These are phyloP conservation scores for Geosmithia morbida DNA, from an alignment of 2,329 filamentous ascomycete species.

Conservation along the genomic window DNA sequence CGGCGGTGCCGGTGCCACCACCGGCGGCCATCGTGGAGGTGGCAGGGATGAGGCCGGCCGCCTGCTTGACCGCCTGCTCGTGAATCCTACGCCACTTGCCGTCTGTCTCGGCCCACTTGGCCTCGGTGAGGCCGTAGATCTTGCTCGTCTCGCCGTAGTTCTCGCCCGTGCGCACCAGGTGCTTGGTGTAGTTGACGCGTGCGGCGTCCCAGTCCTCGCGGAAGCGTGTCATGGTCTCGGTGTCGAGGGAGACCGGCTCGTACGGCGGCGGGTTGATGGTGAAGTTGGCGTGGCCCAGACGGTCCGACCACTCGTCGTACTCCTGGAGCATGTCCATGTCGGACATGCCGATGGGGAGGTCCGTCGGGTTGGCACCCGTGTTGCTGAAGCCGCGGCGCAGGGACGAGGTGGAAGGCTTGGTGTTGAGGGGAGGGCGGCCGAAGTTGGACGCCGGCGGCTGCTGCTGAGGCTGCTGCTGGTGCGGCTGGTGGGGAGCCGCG, in stretches of 20 bases:
- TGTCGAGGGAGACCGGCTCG: conserved; percentile 44
- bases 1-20: not conserved
- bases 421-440: conserved; percentile 52
- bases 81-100: conserved; percentile 57
- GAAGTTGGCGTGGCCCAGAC: conserved; percentile 86
- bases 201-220: conserved; percentile 73
- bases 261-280: conserved; percentile 77
- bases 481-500: conserved; percentile 19
- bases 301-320: conserved; percentile 70
- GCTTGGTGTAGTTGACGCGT: conserved; percentile 75
- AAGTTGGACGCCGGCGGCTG: conserved; percentile 6
- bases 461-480: conserved; percentile 11
- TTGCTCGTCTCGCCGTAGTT: conserved; percentile 85
- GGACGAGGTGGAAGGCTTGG: conserved; percentile 63
- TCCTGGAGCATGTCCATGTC: conserved; percentile 43
- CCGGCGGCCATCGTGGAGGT: too few species aligned
- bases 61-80: conserved; percentile 35
- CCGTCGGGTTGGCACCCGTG: conserved; percentile 7
- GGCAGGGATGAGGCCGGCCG: conserved; percentile 19
- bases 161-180: conserved; percentile 74
- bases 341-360: not conserved
- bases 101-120: conserved; percentile 79
- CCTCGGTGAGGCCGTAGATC: conserved; percentile 71
- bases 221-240: conserved; percentile 44
- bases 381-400: conserved; percentile 51